Percentiles rank a stretch among this genome's conserved stretches.
Evolutionary conservation across 345 rosid species (phyloP).

Genomic region (Ricinus communis): DNA sequence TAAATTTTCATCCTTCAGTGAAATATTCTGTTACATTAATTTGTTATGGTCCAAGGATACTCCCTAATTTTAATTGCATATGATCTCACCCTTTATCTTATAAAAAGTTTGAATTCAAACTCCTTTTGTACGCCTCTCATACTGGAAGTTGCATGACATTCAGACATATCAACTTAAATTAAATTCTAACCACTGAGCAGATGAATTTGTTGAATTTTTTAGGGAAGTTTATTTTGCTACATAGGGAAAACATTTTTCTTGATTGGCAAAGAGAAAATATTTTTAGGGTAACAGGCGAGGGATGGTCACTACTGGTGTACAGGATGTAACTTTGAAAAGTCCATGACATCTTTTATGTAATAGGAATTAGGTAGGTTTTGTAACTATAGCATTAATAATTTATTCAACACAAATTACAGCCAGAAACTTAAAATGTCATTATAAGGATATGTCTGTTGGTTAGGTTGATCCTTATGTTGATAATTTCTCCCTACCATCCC

Average conservation of each 20-base stretch:
- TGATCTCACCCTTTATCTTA: not conserved
- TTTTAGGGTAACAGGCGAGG: too few relatives aligned
- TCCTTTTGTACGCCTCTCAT: not conserved
- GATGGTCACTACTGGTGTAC: not conserved
- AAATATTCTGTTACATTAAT: conserved; percentile 16
- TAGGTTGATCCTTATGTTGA: not conserved
- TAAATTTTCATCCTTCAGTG: conserved; percentile 10
- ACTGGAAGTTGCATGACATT: not conserved
- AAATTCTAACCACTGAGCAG: not conserved
- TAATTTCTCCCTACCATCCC: not conserved
- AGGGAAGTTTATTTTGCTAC: not conserved
- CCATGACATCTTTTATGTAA: not conserved
- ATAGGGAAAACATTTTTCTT: not conserved
- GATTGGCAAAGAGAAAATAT: not conserved
- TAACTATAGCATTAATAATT: not conserved
- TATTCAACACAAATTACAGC: not conserved
- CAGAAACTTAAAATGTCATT: not conserved
- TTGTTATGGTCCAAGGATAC: not conserved
- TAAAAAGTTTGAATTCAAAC: not conserved
- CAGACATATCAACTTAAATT: not conserved
- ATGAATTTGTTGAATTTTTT: not conserved
- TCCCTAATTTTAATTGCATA: not conserved
- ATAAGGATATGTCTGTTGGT: not conserved
- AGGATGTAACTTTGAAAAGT: not conserved
- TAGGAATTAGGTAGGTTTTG: not conserved